Base-by-base conservation (phyloP, 2,329 filamentous ascomycete species). In the Elsinoe australis region DNA sequence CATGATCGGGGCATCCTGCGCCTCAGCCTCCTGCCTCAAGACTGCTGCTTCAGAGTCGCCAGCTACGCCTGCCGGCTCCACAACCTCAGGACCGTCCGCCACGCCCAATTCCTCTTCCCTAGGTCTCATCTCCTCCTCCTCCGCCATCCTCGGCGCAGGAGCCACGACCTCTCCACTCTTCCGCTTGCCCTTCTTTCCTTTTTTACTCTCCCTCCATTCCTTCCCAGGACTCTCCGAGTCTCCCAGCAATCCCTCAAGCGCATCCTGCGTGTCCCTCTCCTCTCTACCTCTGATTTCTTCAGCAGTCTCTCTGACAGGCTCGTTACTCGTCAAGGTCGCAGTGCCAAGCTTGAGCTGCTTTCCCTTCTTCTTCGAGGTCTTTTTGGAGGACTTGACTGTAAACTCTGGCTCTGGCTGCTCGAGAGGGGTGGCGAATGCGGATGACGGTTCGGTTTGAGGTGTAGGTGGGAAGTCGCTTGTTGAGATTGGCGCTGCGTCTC, bases 291-390 rank as follows among this genome's bases (percentile, higher is more conserved):
- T 52, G 15, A 51, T 36, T 15, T 61, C 59, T 49, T 59, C 58
- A 2, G 52, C 48, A 2, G 53, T 56, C n/a, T 58, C 47, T 32
- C 55, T 55, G 24, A 52, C 54, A 2, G 51, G 31, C 3, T 36
- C 45, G 34, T 18, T 26, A 51, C 49, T 5, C 24, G 19, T 14
- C 21, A 48, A 2, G 56, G 38, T n/a, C 17, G 29, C 17, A 15
- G 55, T 61, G 42, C 59, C 58, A 21, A 56, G 51, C 44, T 61
- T 62, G 2, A 54, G 56, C 3, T 18, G n/a, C 22, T 50, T 53
- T 10, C 29, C 36, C 17, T 62, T 62, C 50, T 62, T 64, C 52
- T 65, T 64, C 53, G 61, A 62, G 12, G 42, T 51, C 49, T 61
- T 64, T 52, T 64, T 61, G 5, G 33, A 17, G 2, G 44, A 34